These are phyloP conservation scores for Schwanniomyces pseudopolymorphus DNA, from an alignment of 805 yeast species.

Conservation along the genomic window DNA sequence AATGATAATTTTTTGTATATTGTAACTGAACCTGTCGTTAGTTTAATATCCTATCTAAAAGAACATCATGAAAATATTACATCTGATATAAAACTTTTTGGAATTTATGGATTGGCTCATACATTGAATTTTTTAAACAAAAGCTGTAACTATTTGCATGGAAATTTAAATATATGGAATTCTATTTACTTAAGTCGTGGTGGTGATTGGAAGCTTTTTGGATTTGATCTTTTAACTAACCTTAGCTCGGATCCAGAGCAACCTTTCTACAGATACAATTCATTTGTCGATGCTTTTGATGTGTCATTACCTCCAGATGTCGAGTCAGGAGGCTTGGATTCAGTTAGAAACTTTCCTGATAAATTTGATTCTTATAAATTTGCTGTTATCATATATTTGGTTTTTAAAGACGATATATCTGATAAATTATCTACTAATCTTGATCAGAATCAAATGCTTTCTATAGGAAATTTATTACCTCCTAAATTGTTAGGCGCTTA, in stretches of 20 bases:
- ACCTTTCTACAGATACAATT: slow-evolving; percentile 39
- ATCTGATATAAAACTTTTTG: slow-evolving; percentile 45
- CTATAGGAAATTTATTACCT: slow-evolving; percentile 29
- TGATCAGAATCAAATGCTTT: slow-evolving; percentile 6
- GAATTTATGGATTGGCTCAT: slow-evolving; percentile 54
- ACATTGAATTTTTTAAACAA: slow-evolving; percentile 58
- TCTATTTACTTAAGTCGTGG: slow-evolving; percentile 61
- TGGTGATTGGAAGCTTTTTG: slow-evolving; percentile 86
- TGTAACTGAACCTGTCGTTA: slow-evolving; percentile 65
- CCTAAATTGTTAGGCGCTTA: slow-evolving; percentile 31
- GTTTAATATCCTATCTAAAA: slow-evolving; percentile 44
- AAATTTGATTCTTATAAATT: slow-evolving; percentile 66
- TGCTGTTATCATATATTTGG: slow-evolving; percentile 53
- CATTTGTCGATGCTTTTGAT: slow-evolving; percentile 20
- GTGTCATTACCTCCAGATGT: slow-evolving; percentile 50
- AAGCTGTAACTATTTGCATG: slow-evolving; percentile 62
- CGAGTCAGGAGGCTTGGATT: slow-evolving; percentile 42
- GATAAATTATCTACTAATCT: slow-evolving; percentile 4
- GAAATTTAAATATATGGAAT: slow-evolving; percentile 50
- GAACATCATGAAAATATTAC: slow-evolving; percentile 24
- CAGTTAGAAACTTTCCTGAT: slow-evolving; percentile 31
- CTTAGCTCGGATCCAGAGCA: slow-evolving; percentile 46
- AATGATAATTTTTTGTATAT: slow-evolving; percentile 56
- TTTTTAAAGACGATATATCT: slow-evolving; percentile 32
- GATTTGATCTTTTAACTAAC: slow-evolving; percentile 67